Evolutionary conservation across 2,329 filamentous ascomycete genomes (phyloP).

Genomic region (Hymenoscyphus fraxineus): DNA sequence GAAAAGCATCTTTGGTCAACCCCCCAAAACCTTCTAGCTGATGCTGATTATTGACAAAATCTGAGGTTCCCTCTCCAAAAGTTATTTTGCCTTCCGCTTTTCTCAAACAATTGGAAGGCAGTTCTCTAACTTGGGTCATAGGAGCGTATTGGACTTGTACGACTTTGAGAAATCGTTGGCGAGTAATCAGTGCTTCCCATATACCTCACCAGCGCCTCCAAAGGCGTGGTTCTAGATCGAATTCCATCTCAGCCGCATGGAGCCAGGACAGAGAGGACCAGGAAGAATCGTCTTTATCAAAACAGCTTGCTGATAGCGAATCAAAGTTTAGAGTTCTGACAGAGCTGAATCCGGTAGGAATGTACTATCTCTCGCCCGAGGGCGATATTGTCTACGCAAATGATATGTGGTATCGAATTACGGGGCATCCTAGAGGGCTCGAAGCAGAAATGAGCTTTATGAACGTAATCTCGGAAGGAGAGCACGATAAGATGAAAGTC

Average conservation of each 20-base stretch:
- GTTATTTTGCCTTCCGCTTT: not conserved
- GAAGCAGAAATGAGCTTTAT: constrained; percentile 39
- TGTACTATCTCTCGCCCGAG: constrained; percentile 59
- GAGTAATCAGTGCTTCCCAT: constrained; percentile 41
- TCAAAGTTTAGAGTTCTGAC: constrained; percentile 78
- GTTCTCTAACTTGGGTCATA: not conserved
- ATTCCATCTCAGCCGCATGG: not conserved
- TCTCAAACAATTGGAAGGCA: too few species aligned
- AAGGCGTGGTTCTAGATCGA: constrained; percentile 17
- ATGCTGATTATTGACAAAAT: not conserved
- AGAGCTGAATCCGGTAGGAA: constrained; percentile 75
- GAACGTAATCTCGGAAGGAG: constrained; percentile 37
- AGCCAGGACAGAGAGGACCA: not conserved
- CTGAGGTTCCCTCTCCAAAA: not conserved
- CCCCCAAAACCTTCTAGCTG: too few species aligned
- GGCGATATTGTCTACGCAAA: constrained; percentile 66
- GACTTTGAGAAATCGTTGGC: constrained; percentile 40
- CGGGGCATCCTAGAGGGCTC: constrained; percentile 40
- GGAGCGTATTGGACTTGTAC: constrained; percentile 62
- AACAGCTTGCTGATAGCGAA: constrained; percentile 53
- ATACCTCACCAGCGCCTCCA: constrained; percentile 29
- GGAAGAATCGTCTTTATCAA: constrained; percentile 17
- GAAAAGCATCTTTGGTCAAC: too few species aligned
- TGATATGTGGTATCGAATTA: constrained; percentile 59
- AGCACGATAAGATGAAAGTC: constrained; percentile 19